Base-by-base conservation (phyloP, 176 grass and related monocot genomes). In the Aegilops speltoides region DNA sequence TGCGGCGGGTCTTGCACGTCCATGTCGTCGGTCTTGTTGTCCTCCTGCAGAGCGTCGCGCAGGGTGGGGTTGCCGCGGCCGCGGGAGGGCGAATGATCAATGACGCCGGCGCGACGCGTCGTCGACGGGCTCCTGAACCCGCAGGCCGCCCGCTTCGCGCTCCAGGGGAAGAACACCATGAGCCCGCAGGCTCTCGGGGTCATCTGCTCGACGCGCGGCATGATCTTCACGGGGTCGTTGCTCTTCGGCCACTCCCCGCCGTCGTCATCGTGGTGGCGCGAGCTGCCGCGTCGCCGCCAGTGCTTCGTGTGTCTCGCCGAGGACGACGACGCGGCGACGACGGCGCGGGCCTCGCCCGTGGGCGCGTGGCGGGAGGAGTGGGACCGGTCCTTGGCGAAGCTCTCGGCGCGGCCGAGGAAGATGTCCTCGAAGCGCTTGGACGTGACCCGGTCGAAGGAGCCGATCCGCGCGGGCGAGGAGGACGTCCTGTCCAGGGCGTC, bases 141-240 rank as follows among this genome's bases (percentile, higher is more conserved):
- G 38, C 89, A 89, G 8, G 88, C 78, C 6, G 83, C 84, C 11
- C 93, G 96, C 86, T 91, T 95, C 7, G 94, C 73, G 86, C 89
- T 95, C 96, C 93, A 92, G 6, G 96, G 96, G 56, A 98, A 95
- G 81, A 95, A 89, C 82, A 95, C 45, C 93, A 98, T 93, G 82
- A 98, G 85, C 5, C 96, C 96, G 34, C 96, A 98, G 3, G 96
- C 89, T 77, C 80, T 79, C 0, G 96, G 88, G 13, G 93, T 37
- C 88, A 92, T 79, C 86, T 92, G 86, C 46, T 95, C 90, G 17
- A 32, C 68, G 6, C 88, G 68, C 26, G 87, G 88, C 67, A 88
- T 29, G 25, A 79, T 77, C 60, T 82, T 75, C 74, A 81, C 70
- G 19, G 17, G 75, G 77, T 60, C 76, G 48, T 74, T 64, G 75